phyloP scores from a whole-genome alignment of 164 flowering plant species.

The Houttuynia cordata region DNA sequence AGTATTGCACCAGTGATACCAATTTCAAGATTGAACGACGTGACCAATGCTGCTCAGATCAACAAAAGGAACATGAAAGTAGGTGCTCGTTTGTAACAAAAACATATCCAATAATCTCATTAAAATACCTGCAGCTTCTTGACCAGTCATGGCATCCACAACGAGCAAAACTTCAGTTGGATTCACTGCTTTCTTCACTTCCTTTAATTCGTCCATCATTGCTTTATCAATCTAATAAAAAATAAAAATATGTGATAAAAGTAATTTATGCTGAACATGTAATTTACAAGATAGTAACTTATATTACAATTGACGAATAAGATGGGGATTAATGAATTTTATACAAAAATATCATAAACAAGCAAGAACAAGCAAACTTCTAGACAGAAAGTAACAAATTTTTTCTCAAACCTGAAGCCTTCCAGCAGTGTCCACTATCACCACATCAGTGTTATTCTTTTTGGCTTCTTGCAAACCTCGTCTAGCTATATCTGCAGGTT shows the following conservation, averaged over 20 bases:
- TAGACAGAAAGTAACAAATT: not conserved
- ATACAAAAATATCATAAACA: too few species aligned
- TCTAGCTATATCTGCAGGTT: slow-evolving; percentile 85
- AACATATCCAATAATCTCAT: not conserved
- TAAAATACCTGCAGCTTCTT: slow-evolving; percentile 90
- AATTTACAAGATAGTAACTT: too few species aligned
- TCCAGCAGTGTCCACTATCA: slow-evolving; percentile 97
- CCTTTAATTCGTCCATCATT: slow-evolving; percentile 98
- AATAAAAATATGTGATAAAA: not conserved
- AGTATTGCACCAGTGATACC: slow-evolving; percentile 97
- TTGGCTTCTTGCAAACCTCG: slow-evolving; percentile 79
- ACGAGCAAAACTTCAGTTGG: slow-evolving; percentile 96
- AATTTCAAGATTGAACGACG: slow-evolving; percentile 90
- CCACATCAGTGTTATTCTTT: slow-evolving; percentile 73
- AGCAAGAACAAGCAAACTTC: not conserved
- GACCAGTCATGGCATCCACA: slow-evolving; percentile 99
- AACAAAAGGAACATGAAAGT: not conserved
- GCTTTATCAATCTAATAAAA: slow-evolving; percentile 69
- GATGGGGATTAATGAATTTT: not conserved
- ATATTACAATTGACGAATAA: too few species aligned
- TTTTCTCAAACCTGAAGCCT: slow-evolving; percentile 70
- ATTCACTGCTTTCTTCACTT: slow-evolving; percentile 64
- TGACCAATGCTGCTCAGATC: slow-evolving; percentile 58
- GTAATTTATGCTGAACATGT: not conserved
- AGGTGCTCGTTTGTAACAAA: not conserved